Conservation (phyloP, 208 protist species). For the Porcisia deanei region DNA sequence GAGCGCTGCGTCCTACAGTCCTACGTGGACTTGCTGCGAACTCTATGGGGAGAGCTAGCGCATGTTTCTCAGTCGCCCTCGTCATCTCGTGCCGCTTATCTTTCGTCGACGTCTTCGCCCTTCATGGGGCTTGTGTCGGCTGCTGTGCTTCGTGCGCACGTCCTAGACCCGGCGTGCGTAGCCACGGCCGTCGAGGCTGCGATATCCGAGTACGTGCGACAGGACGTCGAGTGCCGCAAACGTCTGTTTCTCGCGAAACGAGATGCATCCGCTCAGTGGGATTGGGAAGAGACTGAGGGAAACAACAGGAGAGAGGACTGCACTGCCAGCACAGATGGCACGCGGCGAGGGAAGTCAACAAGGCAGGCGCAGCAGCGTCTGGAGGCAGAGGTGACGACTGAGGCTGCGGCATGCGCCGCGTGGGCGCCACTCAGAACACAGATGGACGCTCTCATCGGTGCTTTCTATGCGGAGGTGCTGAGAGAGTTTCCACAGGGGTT, state of each 20-base stretch:
- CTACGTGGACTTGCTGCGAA: constrained; percentile 16
- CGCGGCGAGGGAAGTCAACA: background rate
- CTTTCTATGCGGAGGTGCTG: constrained; percentile 4
- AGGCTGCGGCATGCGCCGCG: constrained; percentile 2
- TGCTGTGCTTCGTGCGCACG: background rate
- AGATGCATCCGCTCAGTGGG: constrained; percentile 2
- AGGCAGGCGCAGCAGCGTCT: background rate
- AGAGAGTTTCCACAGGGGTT: background rate
- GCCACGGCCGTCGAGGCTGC: constrained; percentile 6
- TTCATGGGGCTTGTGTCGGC: background rate
- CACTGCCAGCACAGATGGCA: background rate
- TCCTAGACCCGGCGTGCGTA: constrained; percentile 3
- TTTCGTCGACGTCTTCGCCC: background rate
- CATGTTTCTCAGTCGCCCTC: background rate
- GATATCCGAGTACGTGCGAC: constrained; percentile 4
- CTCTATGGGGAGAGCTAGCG: constrained; percentile 7
- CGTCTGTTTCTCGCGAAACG: background rate
- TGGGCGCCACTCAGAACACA: constrained; percentile 2
- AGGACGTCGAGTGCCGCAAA: constrained; percentile 8
- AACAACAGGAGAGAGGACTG: background rate
- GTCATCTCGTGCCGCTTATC: background rate
- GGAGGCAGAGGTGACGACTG: background rate
- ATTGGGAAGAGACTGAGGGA: background rate
- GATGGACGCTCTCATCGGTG: background rate
- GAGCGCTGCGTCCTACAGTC: constrained; percentile 16